Base-by-base conservation (phyloP, 768 basidiomycete species). In the Mycena indigotica region DNA sequence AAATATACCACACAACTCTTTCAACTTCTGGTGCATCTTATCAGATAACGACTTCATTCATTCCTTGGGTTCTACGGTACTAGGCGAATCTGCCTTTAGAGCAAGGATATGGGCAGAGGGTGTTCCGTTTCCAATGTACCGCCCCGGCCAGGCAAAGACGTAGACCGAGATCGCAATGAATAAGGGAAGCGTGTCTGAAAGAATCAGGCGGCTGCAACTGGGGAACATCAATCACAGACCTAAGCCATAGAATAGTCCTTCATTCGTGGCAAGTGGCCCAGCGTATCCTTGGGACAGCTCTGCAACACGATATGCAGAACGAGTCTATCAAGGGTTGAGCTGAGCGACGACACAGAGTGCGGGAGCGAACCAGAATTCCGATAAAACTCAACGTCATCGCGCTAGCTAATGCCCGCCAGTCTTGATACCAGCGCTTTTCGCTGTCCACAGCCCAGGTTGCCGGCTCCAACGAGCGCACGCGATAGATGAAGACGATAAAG, bases 221-320 rank as follows among this genome's bases (percentile, higher is more conserved):
- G 15, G 19, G 24, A 44, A 38, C 24, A 28, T 15, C 21, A 15
- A 53, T 21, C 8, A 23, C 56, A 21, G 3, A 55, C 61, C 85
- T 35, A 90, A 74, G 1, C 72, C 81, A 66, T 89, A 91, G 69
- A 91, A 89, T 62, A 78, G 83, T 3, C 66, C 69, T 67, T 90
- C 87, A 3, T 78, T 80, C 2, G 77, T 84, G 5, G 82, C 77
- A 19, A 90, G 76, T 32, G 74, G 72, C 2, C 86, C 86, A 23
- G 69, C 57, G 68, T 74, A 88, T n/a, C 89, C 89, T 69, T 88
- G 73, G 3, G 83, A 80, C 26, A 84, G 76, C 62, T 91, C 88
- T 17, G 79, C 73, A 12, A 78, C 77, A 66, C 80, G 73, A 73
- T 84, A 91, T 2, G 77, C 69, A 35, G 85, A 89, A 54, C 89